These are phyloP conservation scores for Pyrenophora tritici-repentis DNA, from an alignment of 2,329 filamentous ascomycete genomes.

Conservation along the genomic window DNA sequence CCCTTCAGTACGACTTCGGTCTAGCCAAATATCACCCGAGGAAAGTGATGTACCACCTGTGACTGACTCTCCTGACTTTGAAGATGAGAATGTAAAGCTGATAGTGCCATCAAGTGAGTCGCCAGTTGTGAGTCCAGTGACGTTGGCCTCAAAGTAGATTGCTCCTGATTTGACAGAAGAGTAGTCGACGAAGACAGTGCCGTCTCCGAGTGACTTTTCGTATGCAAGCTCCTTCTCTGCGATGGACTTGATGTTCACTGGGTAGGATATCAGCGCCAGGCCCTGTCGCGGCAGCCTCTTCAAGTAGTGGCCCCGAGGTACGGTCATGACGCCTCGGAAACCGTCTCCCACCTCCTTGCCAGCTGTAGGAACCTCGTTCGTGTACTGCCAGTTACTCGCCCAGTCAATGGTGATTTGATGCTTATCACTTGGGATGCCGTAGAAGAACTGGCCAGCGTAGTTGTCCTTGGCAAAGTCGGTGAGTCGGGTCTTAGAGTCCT, in stretches of 20 bases:
- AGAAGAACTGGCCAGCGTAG: slow-evolving; percentile 63
- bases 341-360: slow-evolving; percentile 49
- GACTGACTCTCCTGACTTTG: slow-evolving; percentile 55
- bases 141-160: slow-evolving; percentile 60
- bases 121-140: slow-evolving; percentile 50
- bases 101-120: slow-evolving; percentile 47
- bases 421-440: slow-evolving; percentile 47
- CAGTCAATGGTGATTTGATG: slow-evolving; percentile 58
- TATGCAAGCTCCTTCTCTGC: slow-evolving; percentile 52
- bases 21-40: slow-evolving; percentile 55
- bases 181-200: slow-evolving; percentile 58
- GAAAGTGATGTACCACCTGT: slow-evolving; percentile 57
- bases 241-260: slow-evolving; percentile 57
- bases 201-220: slow-evolving; percentile 55
- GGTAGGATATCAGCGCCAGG: slow-evolving; percentile 57
- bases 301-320: slow-evolving; percentile 59
- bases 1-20: slow-evolving; percentile 55
- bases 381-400: slow-evolving; percentile 66
- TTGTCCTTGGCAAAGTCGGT: slow-evolving; percentile 59
- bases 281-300: slow-evolving; percentile 58
- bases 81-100: slow-evolving; percentile 60
- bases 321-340: slow-evolving; percentile 59
- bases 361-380: slow-evolving; percentile 59
- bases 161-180: slow-evolving; percentile 56
- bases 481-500: slow-evolving; percentile 51